Evolutionary conservation across 495 filamentous ascomycete species (phyloP), one percentile per base, ranked within the genome.

Genomic region (Parathielavia appendiculata): DNA sequence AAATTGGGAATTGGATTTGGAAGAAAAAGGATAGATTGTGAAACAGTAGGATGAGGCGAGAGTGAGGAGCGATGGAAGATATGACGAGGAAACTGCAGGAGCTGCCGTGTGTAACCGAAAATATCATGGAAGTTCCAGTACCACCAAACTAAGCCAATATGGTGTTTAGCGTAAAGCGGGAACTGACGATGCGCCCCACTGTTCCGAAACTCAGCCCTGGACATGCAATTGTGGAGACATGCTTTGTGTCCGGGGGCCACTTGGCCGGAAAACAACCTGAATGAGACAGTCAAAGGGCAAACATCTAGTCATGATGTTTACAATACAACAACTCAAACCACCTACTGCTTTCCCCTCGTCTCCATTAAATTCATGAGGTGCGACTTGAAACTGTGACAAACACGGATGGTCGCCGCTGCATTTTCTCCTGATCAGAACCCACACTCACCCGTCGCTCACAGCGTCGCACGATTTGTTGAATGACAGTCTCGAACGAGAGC

Each of bases 231-330:
- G 59, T 57, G 54, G 49, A 35, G 54, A 54, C 49, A 56, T 54
- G 48, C 23, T 13, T 26, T 35, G 8, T 45, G 40, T 32, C 46
- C 41, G 14, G 50, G 59, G 22, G 60, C 51, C 60, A 58, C 60
- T 54, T 62, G 60, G 55, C 60, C 60, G 60, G 55, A 62, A 58
- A 55, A 6, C 45, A 51, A 7, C 44, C 34, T 62, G 55, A 62
- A 58, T 62, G 51, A 58, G 41, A 56, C 47, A 41, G 10, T 19
- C 9, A 40, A 34, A 35, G 30, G n/a, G 45, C 45, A 57, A 49
- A 39, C 35, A 57, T 30, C 14, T n/a, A 11, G 13, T 12, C 14
- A 9, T 23, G 6, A 0, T 6, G 32, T 30, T 14, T 12, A 19
- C 6, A 8, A 32, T 23, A 23, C 19, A 30, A 35, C 12, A 38